A percentile compares a stretch with the other conserved stretches of the same genome.
Evolutionary conservation across 306 rosid species (phyloP).

Genomic region (Cucurbita ficifolia): DNA sequence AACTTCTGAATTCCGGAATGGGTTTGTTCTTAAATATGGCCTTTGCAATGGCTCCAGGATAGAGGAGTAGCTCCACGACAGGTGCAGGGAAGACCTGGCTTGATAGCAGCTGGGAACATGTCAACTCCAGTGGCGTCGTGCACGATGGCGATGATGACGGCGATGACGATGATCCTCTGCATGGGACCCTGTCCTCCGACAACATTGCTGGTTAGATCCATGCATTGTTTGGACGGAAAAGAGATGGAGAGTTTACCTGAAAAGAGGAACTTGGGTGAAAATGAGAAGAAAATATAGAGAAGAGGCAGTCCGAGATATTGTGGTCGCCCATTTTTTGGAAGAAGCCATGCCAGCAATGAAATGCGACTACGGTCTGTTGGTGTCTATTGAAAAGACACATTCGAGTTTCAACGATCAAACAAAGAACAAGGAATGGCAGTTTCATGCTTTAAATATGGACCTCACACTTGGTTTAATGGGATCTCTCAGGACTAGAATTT

Average conservation of each 20-base stretch:
- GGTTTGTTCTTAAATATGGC: constrained; percentile 23
- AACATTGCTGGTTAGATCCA: too few relatives aligned
- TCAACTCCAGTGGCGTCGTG: constrained; percentile 54
- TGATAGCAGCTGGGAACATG: constrained; percentile 55
- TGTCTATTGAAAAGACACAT: too few relatives aligned
- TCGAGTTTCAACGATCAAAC: too few relatives aligned
- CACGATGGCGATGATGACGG: constrained; percentile 4
- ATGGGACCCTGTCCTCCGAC: too few relatives aligned
- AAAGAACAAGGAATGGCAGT: not conserved
- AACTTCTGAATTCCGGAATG: constrained; percentile 25
- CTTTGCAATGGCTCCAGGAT: constrained; percentile 60
- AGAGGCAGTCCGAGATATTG: constrained; percentile 22
- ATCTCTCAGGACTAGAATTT: not conserved
- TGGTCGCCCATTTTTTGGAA: constrained; percentile 45
- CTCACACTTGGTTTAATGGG: not conserved
- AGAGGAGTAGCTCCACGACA: constrained; percentile 46
- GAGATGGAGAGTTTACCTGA: constrained; percentile 35
- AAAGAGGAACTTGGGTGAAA: constrained; percentile 71
- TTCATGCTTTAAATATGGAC: not conserved
- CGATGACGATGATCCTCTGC: too few relatives aligned
- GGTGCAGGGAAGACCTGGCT: constrained; percentile 32
- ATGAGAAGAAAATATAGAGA: constrained; percentile 18
- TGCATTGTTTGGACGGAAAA: too few relatives aligned
- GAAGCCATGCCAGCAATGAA: constrained; percentile 29
- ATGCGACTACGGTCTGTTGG: too few relatives aligned